Conservation (phyloP, 495 filamentous ascomycete genomes). For the Lasiosphaeriaceae sp. region DNA sequence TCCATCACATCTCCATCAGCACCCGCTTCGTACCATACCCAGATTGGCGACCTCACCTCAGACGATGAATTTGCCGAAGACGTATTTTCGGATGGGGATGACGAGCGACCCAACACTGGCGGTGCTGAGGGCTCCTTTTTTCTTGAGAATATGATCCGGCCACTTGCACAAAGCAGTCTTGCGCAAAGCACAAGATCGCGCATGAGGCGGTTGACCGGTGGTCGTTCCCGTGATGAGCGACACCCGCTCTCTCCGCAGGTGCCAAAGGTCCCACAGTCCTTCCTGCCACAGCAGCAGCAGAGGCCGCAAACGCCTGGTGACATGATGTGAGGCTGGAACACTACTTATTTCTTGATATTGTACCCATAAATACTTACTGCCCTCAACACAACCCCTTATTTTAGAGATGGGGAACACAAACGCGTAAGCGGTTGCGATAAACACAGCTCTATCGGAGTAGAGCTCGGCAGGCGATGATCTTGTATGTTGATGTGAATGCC, state of each 20-base stretch:
- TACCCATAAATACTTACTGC: too few relatives aligned
- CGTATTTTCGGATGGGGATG: conserved; percentile 51
- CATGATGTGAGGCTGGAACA: conserved; percentile 7
- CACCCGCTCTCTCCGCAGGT: conserved; percentile 33
- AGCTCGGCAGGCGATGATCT: too few relatives aligned
- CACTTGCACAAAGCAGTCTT: conserved; percentile 42
- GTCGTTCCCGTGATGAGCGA: conserved; percentile 56
- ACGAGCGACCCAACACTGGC: conserved; percentile 41
- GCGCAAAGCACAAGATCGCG: conserved; percentile 49
- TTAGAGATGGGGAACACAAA: too few relatives aligned
- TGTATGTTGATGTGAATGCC: too few relatives aligned
- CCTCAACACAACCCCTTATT: too few relatives aligned
- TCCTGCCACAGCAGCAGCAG: conserved; percentile 12
- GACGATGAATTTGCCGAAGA: conserved; percentile 48
- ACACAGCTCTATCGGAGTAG: too few relatives aligned
- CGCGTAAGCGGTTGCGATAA: too few relatives aligned
- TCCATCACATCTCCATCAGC: conserved; percentile 68
- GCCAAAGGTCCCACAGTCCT: conserved; percentile 21
- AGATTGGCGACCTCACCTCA: conserved; percentile 54
- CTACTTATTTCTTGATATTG: background rate
- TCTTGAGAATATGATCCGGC: conserved; percentile 63
- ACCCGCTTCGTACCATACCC: conserved; percentile 52
- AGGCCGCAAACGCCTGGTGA: conserved; percentile 3
- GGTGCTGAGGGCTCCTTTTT: conserved; percentile 45
- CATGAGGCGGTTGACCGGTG: conserved; percentile 65